These are phyloP conservation scores for Sporothrix dimorphospora DNA, from an alignment of 2,329 filamentous ascomycete genomes.

Conservation along the genomic window DNA sequence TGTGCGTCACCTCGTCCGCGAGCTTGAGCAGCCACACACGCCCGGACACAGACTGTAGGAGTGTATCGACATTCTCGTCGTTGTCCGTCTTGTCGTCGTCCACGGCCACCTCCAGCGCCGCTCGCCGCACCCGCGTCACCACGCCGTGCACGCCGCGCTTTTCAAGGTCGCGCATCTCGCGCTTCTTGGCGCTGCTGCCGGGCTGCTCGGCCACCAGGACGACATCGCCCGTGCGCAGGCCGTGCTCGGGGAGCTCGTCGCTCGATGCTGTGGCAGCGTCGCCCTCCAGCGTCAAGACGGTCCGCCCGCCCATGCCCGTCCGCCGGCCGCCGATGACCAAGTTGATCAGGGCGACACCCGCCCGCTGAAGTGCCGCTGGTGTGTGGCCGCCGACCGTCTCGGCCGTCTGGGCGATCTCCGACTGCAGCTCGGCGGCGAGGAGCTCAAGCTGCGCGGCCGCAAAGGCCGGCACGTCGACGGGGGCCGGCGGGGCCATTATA, in stretches of 20 bases:
- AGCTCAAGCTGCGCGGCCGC: slow-evolving; percentile 71
- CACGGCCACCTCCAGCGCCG: slow-evolving; percentile 66
- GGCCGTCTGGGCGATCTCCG: slow-evolving; percentile 72
- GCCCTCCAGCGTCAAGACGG: slow-evolving; percentile 75
- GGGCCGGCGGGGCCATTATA: not conserved
- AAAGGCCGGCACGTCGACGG: slow-evolving; percentile 63
- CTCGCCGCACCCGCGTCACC: slow-evolving; percentile 64
- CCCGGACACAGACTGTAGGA: slow-evolving; percentile 30
- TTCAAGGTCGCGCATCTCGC: slow-evolving; percentile 71
- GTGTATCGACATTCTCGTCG: slow-evolving; percentile 48
- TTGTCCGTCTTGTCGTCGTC: slow-evolving; percentile 66
- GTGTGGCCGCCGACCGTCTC: slow-evolving; percentile 68
- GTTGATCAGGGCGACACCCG: slow-evolving; percentile 78
- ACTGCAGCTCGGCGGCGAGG: slow-evolving; percentile 70
- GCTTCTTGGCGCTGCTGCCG: slow-evolving; percentile 70
- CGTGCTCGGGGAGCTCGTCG: slow-evolving; percentile 67
- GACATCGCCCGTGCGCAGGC: slow-evolving; percentile 75
- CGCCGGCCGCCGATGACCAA: slow-evolving; percentile 74
- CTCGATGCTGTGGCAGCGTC: slow-evolving; percentile 59
- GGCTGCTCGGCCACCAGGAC: slow-evolving; percentile 77
- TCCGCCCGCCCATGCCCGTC: slow-evolving; percentile 89
- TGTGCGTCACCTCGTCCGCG: slow-evolving; percentile 69
- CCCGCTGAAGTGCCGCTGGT: slow-evolving; percentile 70
- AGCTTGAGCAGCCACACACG: slow-evolving; percentile 68
- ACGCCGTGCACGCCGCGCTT: slow-evolving; percentile 71